Evolutionary conservation across 352 stramenopile genomes (phyloP), one percentile per base, ranked within the genome.

Genomic region (Pythium rhizo-oryzae): DNA sequence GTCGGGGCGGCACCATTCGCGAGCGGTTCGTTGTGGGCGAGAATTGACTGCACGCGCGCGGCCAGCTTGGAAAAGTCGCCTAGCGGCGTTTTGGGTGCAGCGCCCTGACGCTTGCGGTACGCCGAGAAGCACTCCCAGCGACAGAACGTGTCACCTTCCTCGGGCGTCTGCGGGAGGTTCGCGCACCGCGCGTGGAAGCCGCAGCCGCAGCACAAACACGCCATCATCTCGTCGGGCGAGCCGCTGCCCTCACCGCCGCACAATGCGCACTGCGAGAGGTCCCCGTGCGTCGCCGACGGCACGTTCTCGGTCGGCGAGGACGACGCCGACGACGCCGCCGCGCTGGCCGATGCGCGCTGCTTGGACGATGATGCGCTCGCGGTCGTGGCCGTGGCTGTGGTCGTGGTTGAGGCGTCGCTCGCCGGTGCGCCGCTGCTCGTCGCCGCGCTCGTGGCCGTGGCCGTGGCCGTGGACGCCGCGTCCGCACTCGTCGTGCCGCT

Each of bases 131-230:
- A 93, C 30, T 71, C 65, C 67, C 85, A 88, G 18, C 76, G 78
- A 30, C 85, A 93, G 57, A 91, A 93, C 28, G 89, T 75, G 44
- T 83, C 80, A 19, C 75, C 75, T 39, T 89, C 82, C 64, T 93
- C 80, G 0, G 82, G 82, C 11, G 82, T 81, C 30, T 81, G 76
- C 41, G 81, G 80, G 19, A 93, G 59, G 52, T 88, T 91, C 30
- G 77, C 82, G 65, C 85, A 93, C 49, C 79, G 65, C 15, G 81
- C 75, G 66, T 93, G 85, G 72, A 91, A 93, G n/a, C 56, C 46
- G 55, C 67, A 77, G 5, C 43, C 65, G 57, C 85, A 93, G 50
- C 62, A 82, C 41, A 78, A 72, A 65, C 85, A 93, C 60, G 70
- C 69, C 74, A 91, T 81, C 25, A 88, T 69, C 25, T 78, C 72